Percentiles rank a stretch among this genome's conserved stretches.
Conservation (phyloP, 768 basidiomycete species). For the Calocera viscosa region DNA sequence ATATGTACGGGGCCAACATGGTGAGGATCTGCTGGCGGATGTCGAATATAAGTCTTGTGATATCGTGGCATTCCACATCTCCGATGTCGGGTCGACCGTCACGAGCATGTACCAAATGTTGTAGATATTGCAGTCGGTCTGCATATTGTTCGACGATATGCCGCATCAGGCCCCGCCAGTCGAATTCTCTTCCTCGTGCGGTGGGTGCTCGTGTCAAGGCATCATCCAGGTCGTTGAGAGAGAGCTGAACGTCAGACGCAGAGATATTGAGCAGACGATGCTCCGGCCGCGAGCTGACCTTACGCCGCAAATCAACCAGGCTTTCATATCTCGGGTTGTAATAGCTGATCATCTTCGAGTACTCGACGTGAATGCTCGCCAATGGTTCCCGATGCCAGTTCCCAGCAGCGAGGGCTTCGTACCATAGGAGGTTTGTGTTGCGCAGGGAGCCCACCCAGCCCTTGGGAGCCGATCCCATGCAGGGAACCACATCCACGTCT, state of each 20-base stretch:
- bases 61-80: not conserved
- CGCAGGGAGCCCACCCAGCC: constrained; percentile 11
- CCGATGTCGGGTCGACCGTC: not conserved
- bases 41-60: not conserved
- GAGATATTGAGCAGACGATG: not conserved
- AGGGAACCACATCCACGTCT: not conserved
- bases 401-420: constrained; percentile 7
- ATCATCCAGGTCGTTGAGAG: not conserved
- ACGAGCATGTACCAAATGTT: not conserved
- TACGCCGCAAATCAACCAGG: not conserved
- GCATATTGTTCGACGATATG: not conserved
- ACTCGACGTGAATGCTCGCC: not conserved
- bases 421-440: not conserved
- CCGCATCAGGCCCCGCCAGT: not conserved
- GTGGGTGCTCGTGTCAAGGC: not conserved
- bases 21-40: not conserved
- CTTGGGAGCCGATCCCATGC: not conserved
- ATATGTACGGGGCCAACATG: not conserved
- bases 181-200: not conserved
- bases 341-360: constrained; percentile 2
- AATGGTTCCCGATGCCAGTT: constrained; percentile 4
- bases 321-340: constrained; percentile 9
- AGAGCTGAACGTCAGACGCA: not conserved
- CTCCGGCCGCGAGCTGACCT: not conserved
- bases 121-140: not conserved